Evolutionary conservation across 176 grass and related monocot genomes (phyloP).

Genomic region (Themeda triandra): DNA sequence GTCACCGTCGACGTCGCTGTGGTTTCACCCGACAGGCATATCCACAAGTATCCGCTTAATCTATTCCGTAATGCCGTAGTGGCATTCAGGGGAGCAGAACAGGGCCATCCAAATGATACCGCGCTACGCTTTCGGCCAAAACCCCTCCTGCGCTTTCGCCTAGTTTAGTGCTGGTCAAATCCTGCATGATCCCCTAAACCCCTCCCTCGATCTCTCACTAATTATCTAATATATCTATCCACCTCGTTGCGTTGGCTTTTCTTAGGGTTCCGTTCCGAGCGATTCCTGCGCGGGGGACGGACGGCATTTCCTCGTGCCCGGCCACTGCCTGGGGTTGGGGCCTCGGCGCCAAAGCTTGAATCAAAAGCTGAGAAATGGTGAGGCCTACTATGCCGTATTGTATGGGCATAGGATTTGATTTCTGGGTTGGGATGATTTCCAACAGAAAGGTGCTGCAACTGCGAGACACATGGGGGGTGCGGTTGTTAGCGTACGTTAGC

Average conservation of each 20-base stretch:
- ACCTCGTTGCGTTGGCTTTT: background rate
- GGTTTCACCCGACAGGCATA: slow-evolving; percentile 37
- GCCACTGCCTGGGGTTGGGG: slow-evolving; percentile 12
- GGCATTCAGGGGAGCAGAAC: slow-evolving; percentile 24
- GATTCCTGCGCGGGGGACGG: background rate
- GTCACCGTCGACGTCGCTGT: slow-evolving; percentile 21
- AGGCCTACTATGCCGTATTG: background rate
- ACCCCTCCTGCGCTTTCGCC: slow-evolving; percentile 1
- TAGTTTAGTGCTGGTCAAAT: slow-evolving; percentile 47
- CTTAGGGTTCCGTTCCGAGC: slow-evolving; percentile 7
- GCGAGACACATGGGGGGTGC: background rate
- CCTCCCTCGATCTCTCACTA: slow-evolving; percentile 57
- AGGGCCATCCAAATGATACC: slow-evolving; percentile 20
- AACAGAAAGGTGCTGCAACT: slow-evolving; percentile 25
- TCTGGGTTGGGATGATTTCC: slow-evolving; percentile 19
- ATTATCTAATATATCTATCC: background rate
- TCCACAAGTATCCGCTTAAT: slow-evolving; percentile 38
- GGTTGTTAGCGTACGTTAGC: background rate
- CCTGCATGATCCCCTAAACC: slow-evolving; percentile 47
- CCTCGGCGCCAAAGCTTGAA: background rate
- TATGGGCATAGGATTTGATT: slow-evolving; percentile 22
- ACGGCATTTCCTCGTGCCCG: slow-evolving; percentile 43
- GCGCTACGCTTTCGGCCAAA: slow-evolving; percentile 41
- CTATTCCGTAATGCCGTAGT: background rate
- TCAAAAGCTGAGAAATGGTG: background rate